Base-by-base conservation (phyloP, 2,329 filamentous ascomycete species). In the Pestalotiopsis sp. region DNA sequence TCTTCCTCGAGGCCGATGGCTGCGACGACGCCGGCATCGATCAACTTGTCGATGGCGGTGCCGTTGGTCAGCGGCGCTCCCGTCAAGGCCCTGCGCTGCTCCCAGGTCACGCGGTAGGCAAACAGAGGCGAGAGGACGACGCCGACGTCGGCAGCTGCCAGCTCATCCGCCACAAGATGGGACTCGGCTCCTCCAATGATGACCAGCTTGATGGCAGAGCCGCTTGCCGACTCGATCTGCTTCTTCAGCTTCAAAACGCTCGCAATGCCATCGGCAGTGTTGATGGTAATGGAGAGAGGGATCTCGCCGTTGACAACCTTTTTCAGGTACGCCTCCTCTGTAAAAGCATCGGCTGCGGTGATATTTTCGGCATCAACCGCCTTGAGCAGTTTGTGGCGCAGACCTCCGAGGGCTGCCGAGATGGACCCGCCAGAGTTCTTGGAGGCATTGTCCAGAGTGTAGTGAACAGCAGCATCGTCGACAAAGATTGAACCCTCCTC, bases 51-150 rank as follows among this genome's bases (percentile, higher is more conserved):
- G 4, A 90, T 80, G 0, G 85, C 84, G 0, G 90, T 92, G 31
- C 89, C 89, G 72, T 91, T 90, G 0, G 89, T 90, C 0, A 92
- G 82, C 1, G 90, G 90, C 4, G 90, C 90, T 1, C 90, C 90
- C 0, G 88, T 86, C 12, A 92, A 80, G 0, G 88, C 85, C 2
- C 90, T 86, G 0, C 88, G 86, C 77, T 90, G 82, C 70, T 91
- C 89, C 90, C 90, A 92, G 0, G 75, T 77, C 3, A 75, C 77
- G 2, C 84, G 83, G 73, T 87, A 88, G 0, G 87, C 84, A 71
- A 88, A 85, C 13, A 90, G 77, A 1, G 90, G 89, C 0, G 86
- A 82, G 1, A 92, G 83, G 31, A 92, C 85, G 23, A 92, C 87
- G 68, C 87, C 84, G 0, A 90, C 86, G 0, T 81, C 72, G 0